A percentile compares a stretch with the other conserved stretches of the same genome.
Evolutionary conservation across 345 rosid species (phyloP).

Genomic region (Ricinus communis): DNA sequence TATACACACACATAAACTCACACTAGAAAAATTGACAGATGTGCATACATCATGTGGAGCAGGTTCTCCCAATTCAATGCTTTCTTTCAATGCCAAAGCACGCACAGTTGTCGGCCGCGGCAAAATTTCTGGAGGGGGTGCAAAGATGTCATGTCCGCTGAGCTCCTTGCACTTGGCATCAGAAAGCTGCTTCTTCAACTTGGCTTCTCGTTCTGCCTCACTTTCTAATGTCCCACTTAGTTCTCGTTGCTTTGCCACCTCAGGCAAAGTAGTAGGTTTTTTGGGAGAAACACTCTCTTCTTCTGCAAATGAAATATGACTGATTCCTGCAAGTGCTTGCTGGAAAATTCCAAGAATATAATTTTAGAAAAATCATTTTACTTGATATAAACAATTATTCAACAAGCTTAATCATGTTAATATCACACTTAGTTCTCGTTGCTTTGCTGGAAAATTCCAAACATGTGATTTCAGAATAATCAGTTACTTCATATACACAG

Average conservation of each 20-base stretch:
- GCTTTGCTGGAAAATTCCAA: no score
- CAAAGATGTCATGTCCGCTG: constrained; percentile 91
- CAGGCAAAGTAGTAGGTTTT: constrained; percentile 68
- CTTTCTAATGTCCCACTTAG: constrained; percentile 75
- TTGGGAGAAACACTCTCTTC: constrained; percentile 72
- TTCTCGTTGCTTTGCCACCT: constrained; percentile 94
- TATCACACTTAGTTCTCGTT: no score
- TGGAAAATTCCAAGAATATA: constrained; percentile 28
- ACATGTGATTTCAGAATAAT: no score
- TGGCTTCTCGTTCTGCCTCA: constrained; percentile 46
- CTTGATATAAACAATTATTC: background rate
- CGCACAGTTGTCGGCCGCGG: constrained; percentile 72
- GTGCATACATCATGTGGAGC: constrained; percentile 37
- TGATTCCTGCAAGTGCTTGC: constrained; percentile 89
- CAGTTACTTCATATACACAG: no score
- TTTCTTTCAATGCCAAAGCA: constrained; percentile 66
- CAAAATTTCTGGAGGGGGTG: constrained; percentile 90
- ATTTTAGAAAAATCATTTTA: constrained; percentile 5
- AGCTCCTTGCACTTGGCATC: constrained; percentile 91
- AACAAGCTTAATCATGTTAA: no score
- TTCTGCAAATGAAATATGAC: constrained; percentile 89
- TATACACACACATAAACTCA: constrained; percentile 23
- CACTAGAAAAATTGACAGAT: constrained; percentile 33
- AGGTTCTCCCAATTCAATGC: constrained; percentile 67
- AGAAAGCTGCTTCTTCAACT: constrained; percentile 74